Evolutionary conservation across 306 rosid genomes (phyloP).

Genomic region (Dalbergia oliveri): DNA sequence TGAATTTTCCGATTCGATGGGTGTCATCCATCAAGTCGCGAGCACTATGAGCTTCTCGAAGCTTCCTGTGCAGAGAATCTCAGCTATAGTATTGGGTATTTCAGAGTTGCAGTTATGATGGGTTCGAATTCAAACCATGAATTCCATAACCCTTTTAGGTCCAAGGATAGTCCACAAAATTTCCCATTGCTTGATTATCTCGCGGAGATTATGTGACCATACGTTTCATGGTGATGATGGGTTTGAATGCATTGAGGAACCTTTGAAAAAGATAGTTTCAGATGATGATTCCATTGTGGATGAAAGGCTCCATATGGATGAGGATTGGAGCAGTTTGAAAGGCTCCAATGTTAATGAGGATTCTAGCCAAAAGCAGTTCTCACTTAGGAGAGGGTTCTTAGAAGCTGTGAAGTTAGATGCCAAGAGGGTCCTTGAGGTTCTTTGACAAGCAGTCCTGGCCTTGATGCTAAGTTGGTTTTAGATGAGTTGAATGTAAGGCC

Average conservation of each 20-base stretch:
- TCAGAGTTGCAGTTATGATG: constrained; percentile 58
- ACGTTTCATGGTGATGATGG: constrained; percentile 45
- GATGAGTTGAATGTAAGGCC: constrained; percentile 66
- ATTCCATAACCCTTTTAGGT: constrained; percentile 61
- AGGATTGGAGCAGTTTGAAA: constrained; percentile 41
- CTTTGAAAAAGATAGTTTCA: constrained; percentile 59
- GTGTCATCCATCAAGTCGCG: constrained; percentile 5
- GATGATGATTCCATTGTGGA: constrained; percentile 54
- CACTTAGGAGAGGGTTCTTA: constrained; percentile 56
- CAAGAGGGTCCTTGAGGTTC: constrained; percentile 65
- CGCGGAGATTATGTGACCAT: constrained; percentile 57
- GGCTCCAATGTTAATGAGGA: constrained; percentile 29
- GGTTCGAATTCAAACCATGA: constrained; percentile 68
- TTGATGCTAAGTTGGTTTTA: constrained; percentile 72
- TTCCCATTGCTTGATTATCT: constrained; percentile 51
- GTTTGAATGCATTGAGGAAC: constrained; percentile 65
- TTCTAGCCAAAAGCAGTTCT: constrained; percentile 47
- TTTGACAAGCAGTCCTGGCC: constrained; percentile 78
- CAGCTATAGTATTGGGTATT: neutral
- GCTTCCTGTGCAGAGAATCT: constrained; percentile 36
- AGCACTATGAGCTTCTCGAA: constrained; percentile 37
- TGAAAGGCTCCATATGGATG: constrained; percentile 41
- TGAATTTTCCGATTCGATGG: constrained; percentile 19
- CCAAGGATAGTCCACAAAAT: constrained; percentile 51
- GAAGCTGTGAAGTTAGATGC: constrained; percentile 61